Evolutionary conservation across 2,329 filamentous ascomycete species (phyloP), one percentile per base, ranked within the genome.

Genomic region (Neurospora crassa): DNA sequence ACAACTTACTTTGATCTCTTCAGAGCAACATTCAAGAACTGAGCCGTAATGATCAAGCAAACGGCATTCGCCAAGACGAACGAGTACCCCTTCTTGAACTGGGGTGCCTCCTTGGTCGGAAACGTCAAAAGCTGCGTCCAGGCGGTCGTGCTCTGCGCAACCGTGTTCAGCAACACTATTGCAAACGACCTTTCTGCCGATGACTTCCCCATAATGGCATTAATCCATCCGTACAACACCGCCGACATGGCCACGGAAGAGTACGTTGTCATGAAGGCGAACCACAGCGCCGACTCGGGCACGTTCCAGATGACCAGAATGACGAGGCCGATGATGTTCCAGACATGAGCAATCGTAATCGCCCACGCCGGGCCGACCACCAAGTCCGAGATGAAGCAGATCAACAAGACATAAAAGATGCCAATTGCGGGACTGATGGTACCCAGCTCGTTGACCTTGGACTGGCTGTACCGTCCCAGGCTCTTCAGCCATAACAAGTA

Each of bases 401-500:
- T 80, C 53, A 85, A 80, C 0, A 89, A 78, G 0, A 83, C 84
- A 74, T 87, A 89, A 70, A 88, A 84, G 2, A 89, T 89, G 0
- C 87, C 87, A 0, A 89, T 75, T 0, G 82, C 87, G 0, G 87
- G 86, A 0, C 85, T 81, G 8, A 85, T 85, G 1, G 85, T 81
- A 1, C 84, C 84, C 0, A 88, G 78, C 68, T 87, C 80, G 74
- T 88, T 88, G 68, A 88, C 77, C 14, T 79, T 79, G 1, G 83
- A 78, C 0, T 80, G 79, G 0, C 82, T 80, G 75, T 83, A 88
- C 1, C 84, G 80, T 1, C 82, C 77, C 16, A 89, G 75, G 70
- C 83, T 86, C 78, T 89, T 89, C 67, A 89, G 79, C 87, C 87
- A 89, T 0, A 90, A 80, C 2, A 88, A 76, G 71, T 85, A 89